phyloP scores from a whole-genome alignment of 176 grass and related monocot genomes.

The Oryza coarctata region DNA sequence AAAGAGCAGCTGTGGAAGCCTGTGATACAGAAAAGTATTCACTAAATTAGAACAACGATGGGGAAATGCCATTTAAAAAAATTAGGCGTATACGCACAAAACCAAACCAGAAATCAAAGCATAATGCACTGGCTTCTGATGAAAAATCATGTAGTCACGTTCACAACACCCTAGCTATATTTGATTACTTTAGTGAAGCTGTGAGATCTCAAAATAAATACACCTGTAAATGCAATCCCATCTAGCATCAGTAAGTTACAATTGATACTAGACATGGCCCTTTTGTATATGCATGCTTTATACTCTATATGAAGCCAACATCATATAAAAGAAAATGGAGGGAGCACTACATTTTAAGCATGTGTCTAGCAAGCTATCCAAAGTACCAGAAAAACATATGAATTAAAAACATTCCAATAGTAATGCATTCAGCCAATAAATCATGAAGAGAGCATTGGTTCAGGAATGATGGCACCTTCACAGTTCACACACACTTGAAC shows the following conservation, averaged over 20 bases:
- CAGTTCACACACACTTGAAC: not conserved
- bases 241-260: not conserved
- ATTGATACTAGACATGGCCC: not conserved
- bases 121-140: not conserved
- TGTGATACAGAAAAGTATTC: slow-evolving; percentile 23
- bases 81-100: not conserved
- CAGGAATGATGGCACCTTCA: no score
- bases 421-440: not conserved
- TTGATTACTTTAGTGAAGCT: not conserved
- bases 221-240: not conserved
- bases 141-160: not conserved
- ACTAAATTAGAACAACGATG: slow-evolving; percentile 1
- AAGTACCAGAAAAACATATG: not conserved
- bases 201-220: not conserved
- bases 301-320: not conserved
- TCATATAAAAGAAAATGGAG: no score
- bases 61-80: not conserved
- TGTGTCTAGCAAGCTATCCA: not conserved
- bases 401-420: not conserved
- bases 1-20: slow-evolving; percentile 48
- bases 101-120: not conserved
- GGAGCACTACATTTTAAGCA: not conserved
- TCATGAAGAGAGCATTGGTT: not conserved
- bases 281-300: not conserved
- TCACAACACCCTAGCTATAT: not conserved